Percentiles rank a stretch among this genome's conserved stretches.
These are phyloP conservation scores for Musa schizocarpa DNA, from an alignment of 176 grass and related monocot species.

Conservation along the genomic window DNA sequence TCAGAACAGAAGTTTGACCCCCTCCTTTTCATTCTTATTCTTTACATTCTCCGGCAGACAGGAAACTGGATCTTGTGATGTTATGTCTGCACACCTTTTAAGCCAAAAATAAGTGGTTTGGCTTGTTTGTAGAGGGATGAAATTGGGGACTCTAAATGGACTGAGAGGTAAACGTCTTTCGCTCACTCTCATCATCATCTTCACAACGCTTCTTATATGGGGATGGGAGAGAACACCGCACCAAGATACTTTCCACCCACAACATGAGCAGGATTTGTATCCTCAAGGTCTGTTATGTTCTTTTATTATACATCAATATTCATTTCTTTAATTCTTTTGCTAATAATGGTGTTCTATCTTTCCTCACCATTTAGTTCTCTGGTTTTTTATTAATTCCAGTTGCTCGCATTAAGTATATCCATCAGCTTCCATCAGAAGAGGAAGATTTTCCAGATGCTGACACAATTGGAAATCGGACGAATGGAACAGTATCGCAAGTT, in stretches of 20 bases:
- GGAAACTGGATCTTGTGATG: not conserved
- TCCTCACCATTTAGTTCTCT: not conserved
- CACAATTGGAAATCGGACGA: slow-evolving; percentile 25
- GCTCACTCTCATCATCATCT: slow-evolving; percentile 47
- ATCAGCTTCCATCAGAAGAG: slow-evolving; percentile 52
- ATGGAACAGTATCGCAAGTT: slow-evolving; percentile 32
- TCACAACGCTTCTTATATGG: slow-evolving; percentile 71
- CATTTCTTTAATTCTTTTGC: slow-evolving; percentile 11
- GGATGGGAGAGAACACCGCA: slow-evolving; percentile 76
- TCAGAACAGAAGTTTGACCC: not conserved
- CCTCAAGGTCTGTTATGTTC: slow-evolving; percentile 40
- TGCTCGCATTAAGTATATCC: slow-evolving; percentile 32
- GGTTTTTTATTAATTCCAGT: not conserved
- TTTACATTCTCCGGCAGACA: not conserved
- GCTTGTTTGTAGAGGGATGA: slow-evolving; percentile 52
- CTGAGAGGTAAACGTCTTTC: slow-evolving; percentile 74
- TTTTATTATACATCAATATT: not conserved
- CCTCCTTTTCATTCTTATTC: not conserved
- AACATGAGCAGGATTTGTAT: slow-evolving; percentile 46
- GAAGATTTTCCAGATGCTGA: slow-evolving; percentile 65
- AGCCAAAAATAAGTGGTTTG: not conserved
- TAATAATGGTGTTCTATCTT: slow-evolving; percentile 5
- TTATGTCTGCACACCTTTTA: not conserved
- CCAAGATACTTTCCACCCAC: slow-evolving; percentile 29
- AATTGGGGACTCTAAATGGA: slow-evolving; percentile 67